Evolutionary conservation across 164 flowering plant genomes (phyloP).

Genomic region (Tetrastigma voinierianum): DNA sequence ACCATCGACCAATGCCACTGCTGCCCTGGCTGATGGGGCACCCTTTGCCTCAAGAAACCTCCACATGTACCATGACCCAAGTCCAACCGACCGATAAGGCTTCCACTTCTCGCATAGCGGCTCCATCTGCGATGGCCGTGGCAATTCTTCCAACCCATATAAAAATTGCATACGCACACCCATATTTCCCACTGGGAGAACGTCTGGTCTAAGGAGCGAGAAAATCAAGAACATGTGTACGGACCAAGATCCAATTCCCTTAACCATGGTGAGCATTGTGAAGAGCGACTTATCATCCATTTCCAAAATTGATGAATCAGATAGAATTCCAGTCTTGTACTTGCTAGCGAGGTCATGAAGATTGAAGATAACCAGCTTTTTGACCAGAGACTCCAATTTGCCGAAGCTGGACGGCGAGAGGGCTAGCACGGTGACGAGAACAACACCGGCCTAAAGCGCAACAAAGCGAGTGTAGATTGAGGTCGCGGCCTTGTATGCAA

Average conservation of each 20-base stretch:
- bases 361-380: conserved; percentile 41
- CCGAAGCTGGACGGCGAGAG: conserved; percentile 29
- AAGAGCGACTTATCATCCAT: conserved; percentile 37
- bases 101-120: conserved; percentile 42
- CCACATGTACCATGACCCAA: conserved; percentile 53
- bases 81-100: conserved; percentile 48
- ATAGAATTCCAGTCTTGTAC: conserved; percentile 29
- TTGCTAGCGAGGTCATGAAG: conserved; percentile 37
- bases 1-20: too few species aligned
- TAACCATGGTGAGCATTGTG: conserved; percentile 31
- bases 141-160: conserved; percentile 35
- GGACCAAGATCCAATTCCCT: conserved; percentile 48
- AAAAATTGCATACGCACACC: conserved; percentile 38
- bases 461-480: conserved; percentile 30
- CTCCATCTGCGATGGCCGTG: conserved; percentile 31
- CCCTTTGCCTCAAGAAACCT: conserved; percentile 30
- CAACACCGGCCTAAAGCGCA: conserved; percentile 20
- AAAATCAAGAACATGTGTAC: conserved; percentile 57
- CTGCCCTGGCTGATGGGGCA: not conserved
- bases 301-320: conserved; percentile 31
- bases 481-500: conserved; percentile 30
- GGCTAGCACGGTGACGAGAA: conserved; percentile 25
- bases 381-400: conserved; percentile 34
- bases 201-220: conserved; percentile 40
- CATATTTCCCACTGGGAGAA: conserved; percentile 40